phyloP scores from a whole-genome alignment of 768 basidiomycete genomes.

The Pholiota molesta region DNA sequence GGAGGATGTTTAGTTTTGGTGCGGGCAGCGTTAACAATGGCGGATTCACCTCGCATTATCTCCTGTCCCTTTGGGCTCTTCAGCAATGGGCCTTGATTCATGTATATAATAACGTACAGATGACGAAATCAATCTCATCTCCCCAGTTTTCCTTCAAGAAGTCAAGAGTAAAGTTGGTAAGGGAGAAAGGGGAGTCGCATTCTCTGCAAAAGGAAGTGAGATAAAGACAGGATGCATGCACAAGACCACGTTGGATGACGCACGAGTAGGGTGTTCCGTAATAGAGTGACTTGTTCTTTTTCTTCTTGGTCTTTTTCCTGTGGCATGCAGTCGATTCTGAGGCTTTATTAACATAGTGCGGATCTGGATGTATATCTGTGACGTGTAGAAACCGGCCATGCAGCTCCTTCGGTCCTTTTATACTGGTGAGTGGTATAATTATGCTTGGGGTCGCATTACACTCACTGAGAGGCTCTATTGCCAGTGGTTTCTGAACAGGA shows the following conservation, averaged over 20 bases:
- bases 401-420: slow-evolving; percentile 50
- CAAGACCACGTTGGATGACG: slow-evolving; percentile 27
- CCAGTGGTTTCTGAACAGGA: slow-evolving; percentile 45
- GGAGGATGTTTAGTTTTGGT: slow-evolving; percentile 6
- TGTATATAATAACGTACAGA: slow-evolving; percentile 52
- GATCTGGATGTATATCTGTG: slow-evolving; percentile 86
- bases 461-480: slow-evolving; percentile 35
- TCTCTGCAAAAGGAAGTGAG: slow-evolving; percentile 42
- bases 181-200: slow-evolving; percentile 79
- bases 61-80: slow-evolving; percentile 63
- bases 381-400: slow-evolving; percentile 80
- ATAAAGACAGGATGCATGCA: slow-evolving; percentile 1
- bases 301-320: slow-evolving; percentile 58
- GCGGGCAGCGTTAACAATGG: neutral
- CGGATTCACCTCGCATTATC: slow-evolving; percentile 65
- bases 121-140: slow-evolving; percentile 85
- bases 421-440: slow-evolving; percentile 10
- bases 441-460: neutral
- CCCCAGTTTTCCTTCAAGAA: slow-evolving; percentile 81
- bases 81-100: neutral
- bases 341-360: slow-evolving; percentile 55
- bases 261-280: slow-evolving; percentile 75
- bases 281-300: slow-evolving; percentile 53
- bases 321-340: slow-evolving; percentile 71
- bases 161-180: slow-evolving; percentile 85